Evolutionary conservation across 352 stramenopile genomes (phyloP).

Genomic region (Phytophthora colocasiae): DNA sequence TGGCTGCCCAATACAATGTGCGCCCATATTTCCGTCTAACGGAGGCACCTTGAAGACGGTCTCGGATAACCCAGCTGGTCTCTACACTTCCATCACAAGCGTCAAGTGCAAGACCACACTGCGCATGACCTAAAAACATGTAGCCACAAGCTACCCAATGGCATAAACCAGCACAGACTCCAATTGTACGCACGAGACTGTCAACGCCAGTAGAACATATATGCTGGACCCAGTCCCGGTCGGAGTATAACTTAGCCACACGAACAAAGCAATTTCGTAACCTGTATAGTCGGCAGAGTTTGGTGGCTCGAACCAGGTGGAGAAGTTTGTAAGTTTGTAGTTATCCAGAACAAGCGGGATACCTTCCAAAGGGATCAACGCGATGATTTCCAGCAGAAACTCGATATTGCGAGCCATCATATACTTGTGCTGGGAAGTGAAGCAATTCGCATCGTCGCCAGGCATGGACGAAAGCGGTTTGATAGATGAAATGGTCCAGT

Average conservation of each 20-base stretch:
- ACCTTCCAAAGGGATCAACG: conserved; percentile 60
- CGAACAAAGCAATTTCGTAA: conserved; percentile 46
- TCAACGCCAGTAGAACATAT: conserved; percentile 68
- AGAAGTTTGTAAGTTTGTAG: conserved; percentile 63
- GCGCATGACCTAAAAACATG: conserved; percentile 65
- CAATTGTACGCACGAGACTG: conserved; percentile 50
- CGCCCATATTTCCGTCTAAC: conserved; percentile 58
- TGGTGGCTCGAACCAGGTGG: conserved; percentile 63
- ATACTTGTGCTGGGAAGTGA: conserved; percentile 21
- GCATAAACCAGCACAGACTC: conserved; percentile 30
- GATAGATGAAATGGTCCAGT: conserved; percentile 62
- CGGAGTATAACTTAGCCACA: conserved; percentile 59
- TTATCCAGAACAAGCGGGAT: conserved; percentile 35
- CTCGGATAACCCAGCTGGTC: conserved; percentile 67
- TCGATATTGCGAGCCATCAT: conserved; percentile 31
- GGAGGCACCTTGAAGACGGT: conserved; percentile 52
- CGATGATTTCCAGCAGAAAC: conserved; percentile 57
- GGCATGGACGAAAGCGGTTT: conserved; percentile 32
- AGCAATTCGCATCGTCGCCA: conserved; percentile 6
- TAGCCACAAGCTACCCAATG: conserved; percentile 74
- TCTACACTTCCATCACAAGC: conserved; percentile 45
- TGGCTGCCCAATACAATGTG: conserved; percentile 62
- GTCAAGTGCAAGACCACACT: conserved; percentile 63
- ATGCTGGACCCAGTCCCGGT: conserved; percentile 44
- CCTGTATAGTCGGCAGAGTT: conserved; percentile 59